Base-by-base conservation (phyloP, 495 filamentous ascomycete genomes). In the Talaromyces ruber region DNA sequence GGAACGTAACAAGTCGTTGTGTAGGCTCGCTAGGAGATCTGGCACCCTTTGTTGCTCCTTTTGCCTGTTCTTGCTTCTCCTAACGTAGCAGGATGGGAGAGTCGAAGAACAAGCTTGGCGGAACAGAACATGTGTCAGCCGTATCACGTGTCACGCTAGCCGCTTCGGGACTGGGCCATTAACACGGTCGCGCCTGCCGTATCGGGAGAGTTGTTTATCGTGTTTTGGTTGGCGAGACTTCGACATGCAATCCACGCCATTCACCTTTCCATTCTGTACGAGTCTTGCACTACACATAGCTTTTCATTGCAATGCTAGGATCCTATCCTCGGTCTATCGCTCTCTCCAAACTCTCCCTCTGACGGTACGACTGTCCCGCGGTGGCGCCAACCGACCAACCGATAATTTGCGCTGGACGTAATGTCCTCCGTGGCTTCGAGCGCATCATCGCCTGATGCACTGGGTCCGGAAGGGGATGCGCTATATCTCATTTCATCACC, bases 401-500 rank as follows among this genome's bases (percentile, higher is more conserved):
- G 59, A 18, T 60, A 39, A 22, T 43, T 64, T 63, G 54, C 62
- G 61, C 47, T 59, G 66, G 62, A 25, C 39, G 43, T 11, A 28
- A 60, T 60, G 59, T 60, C 57, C 68, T 63, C 63, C 60, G 71
- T 70, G 67, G 70, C 70, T 50, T 72, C 72, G 68, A 77, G 71
- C 62, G 60, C 70, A 47, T 79, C 77, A 66, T 80, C 77, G 45
- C 76, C 77, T 50, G 77, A 80, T 71, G 69, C 77, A 62, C 72
- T 80, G 61, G 76, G 74, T 37, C 76, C 77, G 39, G 70, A 76
- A 64, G 77, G 76, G 59, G 77, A 80, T 64, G 72, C 67, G 52
- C 71, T 79, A 2, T 80, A 78, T 62, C 63, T 80, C 30, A 72
- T 80, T 37, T 79, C 77, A 22, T 80, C 77, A 24, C 77, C 77